Evolutionary conservation across 345 rosid genomes (phyloP).

Genomic region (Eucalyptus erythrocorys): DNA sequence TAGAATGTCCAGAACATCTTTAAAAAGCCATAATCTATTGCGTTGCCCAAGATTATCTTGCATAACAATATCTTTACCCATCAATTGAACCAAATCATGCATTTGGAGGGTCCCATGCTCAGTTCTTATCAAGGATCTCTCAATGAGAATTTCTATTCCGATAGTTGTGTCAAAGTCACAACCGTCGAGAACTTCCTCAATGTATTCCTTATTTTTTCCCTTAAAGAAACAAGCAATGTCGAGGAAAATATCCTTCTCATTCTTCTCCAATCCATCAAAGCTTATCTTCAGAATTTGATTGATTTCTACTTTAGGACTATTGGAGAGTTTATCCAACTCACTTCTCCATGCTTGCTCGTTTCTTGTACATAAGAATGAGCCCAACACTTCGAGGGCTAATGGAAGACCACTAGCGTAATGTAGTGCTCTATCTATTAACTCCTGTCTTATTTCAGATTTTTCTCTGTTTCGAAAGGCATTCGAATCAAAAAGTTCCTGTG

Average conservation of each 20-base stretch:
- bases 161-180: background rate
- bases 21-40: background rate
- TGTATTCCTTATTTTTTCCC: too few species aligned
- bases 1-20: background rate
- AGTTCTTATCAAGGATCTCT: background rate
- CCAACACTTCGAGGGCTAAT: background rate
- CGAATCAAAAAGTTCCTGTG: accelerated
- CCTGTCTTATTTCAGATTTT: accelerated
- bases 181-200: accelerated
- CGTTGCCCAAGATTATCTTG: accelerated
- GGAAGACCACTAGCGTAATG: background rate
- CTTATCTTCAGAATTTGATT: accelerated
- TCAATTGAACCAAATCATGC: background rate
- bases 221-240: background rate
- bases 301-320: too few species aligned
- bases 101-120: background rate
- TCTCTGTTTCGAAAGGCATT: background rate
- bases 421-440: background rate
- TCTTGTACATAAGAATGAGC: background rate
- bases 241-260: accelerated
- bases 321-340: background rate
- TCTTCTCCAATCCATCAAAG: accelerated
- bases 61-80: background rate
- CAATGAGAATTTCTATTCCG: background rate
- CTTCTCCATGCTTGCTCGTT: background rate